Conservation (phyloP, 2,329 filamentous ascomycete species). For the Trichoderma sp. region DNA sequence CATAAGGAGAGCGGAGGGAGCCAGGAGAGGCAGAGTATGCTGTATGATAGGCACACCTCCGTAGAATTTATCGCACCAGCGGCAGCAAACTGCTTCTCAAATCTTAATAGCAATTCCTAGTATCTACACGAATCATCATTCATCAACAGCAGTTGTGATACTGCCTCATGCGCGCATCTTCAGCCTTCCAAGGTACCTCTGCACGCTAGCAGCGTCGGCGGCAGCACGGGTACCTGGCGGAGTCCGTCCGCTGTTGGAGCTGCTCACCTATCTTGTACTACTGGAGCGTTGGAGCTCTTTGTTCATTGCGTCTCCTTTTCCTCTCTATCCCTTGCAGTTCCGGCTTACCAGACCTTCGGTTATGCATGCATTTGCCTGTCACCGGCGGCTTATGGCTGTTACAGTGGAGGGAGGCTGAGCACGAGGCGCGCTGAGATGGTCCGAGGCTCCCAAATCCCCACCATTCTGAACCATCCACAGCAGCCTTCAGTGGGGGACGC, state of each 20-base stretch:
- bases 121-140: not conserved
- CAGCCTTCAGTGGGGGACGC: conserved; percentile 18
- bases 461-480: conserved; percentile 10
- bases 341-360: not conserved
- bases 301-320: not conserved
- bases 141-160: not conserved
- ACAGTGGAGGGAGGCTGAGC: conserved; percentile 21
- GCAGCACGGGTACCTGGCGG: not conserved
- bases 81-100: not conserved
- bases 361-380: not conserved
- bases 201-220: not conserved
- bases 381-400: not conserved
- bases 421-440: conserved; percentile 14
- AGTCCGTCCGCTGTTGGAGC: not conserved
- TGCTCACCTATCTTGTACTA: not conserved
- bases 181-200: not conserved
- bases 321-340: not conserved
- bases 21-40: not conserved
- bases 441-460: conserved; percentile 28
- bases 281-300: not conserved
- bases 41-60: not conserved
- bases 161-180: not conserved
- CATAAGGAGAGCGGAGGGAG: not conserved
- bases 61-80: not conserved
- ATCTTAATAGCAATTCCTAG: not conserved